These are phyloP conservation scores for Usnea hakonensis DNA, from an alignment of 495 filamentous ascomycete genomes.

Conservation along the genomic window DNA sequence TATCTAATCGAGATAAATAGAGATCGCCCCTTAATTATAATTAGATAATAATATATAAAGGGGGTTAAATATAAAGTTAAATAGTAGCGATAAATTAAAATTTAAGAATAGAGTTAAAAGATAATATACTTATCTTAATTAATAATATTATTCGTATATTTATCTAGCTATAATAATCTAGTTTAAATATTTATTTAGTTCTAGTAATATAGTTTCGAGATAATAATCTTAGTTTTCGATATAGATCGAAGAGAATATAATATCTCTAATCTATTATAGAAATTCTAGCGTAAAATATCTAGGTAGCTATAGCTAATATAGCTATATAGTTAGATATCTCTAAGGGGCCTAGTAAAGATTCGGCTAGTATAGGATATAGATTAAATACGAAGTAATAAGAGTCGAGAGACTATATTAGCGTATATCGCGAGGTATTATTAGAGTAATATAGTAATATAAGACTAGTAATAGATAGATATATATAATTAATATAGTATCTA, in stretches of 20 bases:
- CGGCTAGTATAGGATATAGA: not conserved
- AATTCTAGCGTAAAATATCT: not conserved
- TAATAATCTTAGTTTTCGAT: constrained; percentile 1
- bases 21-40: not conserved
- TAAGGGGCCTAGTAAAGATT: not conserved
- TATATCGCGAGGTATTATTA: not conserved
- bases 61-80: not conserved
- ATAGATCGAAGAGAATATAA: not conserved
- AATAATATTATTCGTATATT: not conserved
- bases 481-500: too few relatives aligned
- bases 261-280: not conserved
- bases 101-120: not conserved
- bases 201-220: not conserved
- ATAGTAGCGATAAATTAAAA: not conserved
- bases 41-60: not conserved
- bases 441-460: too few relatives aligned
- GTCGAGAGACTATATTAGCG: not conserved
- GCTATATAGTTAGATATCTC: not conserved
- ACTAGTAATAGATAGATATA: too few relatives aligned
- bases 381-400: not conserved
- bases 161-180: not conserved
- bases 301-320: not conserved
- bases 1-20: not conserved
- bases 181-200: not conserved
- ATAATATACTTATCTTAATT: not conserved